phyloP scores from a whole-genome alignment of 805 yeast genomes.

The Yarrowia sp. region DNA sequence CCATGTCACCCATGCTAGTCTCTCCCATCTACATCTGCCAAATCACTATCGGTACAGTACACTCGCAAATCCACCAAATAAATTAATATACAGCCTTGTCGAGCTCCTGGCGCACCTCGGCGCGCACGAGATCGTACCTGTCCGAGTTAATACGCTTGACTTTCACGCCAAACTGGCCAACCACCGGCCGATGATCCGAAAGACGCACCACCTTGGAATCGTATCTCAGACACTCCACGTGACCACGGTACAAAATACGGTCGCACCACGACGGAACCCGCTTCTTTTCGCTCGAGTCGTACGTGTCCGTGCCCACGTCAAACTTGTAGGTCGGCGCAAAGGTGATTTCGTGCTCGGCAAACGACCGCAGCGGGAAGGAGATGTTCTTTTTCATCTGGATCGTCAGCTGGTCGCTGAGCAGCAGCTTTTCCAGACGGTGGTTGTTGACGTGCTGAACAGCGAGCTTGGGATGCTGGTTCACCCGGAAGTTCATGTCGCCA shows the following conservation, averaged over 20 bases:
- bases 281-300: conserved; percentile 88
- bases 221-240: conserved; percentile 59
- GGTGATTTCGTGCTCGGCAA: conserved; percentile 66
- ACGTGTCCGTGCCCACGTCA: conserved; percentile 76
- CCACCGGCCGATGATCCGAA: conserved; percentile 91
- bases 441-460: conserved; percentile 57
- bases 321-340: conserved; percentile 94
- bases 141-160: conserved; percentile 64
- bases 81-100: background rate
- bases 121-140: background rate
- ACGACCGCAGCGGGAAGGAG: conserved; percentile 59
- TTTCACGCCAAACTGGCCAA: conserved; percentile 62
- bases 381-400: conserved; percentile 76
- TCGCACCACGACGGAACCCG: conserved; percentile 99
- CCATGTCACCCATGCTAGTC: too few relatives aligned
- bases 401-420: conserved; percentile 74
- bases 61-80: background rate
- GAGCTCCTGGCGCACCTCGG: background rate
- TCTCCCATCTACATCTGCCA: too few relatives aligned
- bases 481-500: conserved; percentile 91
- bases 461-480: conserved; percentile 65
- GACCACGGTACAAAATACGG: conserved; percentile 67
- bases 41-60: too few relatives aligned
- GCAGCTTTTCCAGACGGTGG: conserved; percentile 50
- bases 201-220: conserved; percentile 56